Conservation (phyloP, 176 grass and related monocot species). For the Juncus inflexus region DNA sequence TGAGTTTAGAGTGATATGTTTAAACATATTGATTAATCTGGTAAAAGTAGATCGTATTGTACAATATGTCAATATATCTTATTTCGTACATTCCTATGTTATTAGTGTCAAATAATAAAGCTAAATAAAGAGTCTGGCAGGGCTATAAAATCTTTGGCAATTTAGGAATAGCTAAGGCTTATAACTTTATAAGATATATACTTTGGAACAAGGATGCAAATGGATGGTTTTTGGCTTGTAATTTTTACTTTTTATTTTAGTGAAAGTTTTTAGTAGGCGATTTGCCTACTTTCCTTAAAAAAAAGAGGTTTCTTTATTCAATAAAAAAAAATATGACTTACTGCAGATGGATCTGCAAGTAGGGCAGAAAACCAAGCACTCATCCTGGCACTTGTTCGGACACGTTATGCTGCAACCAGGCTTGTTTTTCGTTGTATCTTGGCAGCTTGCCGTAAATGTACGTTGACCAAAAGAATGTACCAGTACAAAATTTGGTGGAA, state of each 20-base stretch:
- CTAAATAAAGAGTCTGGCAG: not conserved
- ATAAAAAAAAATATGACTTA: constrained; percentile 2
- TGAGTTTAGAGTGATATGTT: not conserved
- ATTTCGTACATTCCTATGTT: not conserved
- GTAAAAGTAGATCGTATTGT: not conserved
- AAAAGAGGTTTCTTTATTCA: not conserved
- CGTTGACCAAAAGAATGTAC: constrained; percentile 9
- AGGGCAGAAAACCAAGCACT: constrained; percentile 23
- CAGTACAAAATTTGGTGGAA: not conserved
- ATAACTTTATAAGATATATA: not conserved
- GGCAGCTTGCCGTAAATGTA: constrained; percentile 6
- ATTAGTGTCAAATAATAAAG: constrained; percentile 1
- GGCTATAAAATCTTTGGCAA: not conserved
- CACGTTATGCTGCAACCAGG: not conserved
- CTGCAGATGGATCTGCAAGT: constrained; percentile 1
- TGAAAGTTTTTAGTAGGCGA: no score
- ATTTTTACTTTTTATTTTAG: no score
- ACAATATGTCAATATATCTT: not conserved
- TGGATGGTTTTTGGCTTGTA: not conserved
- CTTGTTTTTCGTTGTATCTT: not conserved
- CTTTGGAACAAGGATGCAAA: not conserved
- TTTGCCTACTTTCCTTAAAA: not conserved
- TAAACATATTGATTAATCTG: not conserved
- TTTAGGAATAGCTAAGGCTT: not conserved
- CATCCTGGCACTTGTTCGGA: not conserved